Evolutionary conservation across 2,329 filamentous ascomycete genomes (phyloP), one percentile per base, ranked within the genome.

Genomic region (Fusarium sp.): DNA sequence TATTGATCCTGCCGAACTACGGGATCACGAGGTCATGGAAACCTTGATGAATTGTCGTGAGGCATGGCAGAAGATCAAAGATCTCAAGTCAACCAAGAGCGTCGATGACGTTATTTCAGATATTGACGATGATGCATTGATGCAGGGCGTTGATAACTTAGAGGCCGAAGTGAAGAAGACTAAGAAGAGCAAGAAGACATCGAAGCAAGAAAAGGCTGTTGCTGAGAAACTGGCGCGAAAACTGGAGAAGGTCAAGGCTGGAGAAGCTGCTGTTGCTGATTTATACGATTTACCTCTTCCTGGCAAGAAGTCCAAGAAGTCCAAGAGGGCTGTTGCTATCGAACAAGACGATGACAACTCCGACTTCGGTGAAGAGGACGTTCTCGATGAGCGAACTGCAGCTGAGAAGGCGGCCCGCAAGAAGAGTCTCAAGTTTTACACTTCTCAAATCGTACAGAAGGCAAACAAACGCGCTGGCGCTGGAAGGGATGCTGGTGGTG

Each of bases 361-460:
- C 5, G 96, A 99, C 84, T 95, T 99, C 78, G 96, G 95, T 75
- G 96, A 99, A 77, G 94, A 97, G 79, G 91, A 93, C 18, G 84
- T 86, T 7, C 88, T 98, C 64, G 93, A 94, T 58, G 90, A 91
- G 14, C 88, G 90, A 67, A 90, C 95, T 67, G 92, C 93, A 2
- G 93, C 92, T 44, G 93, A 97, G 77, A 99, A 99, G 83, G 93
- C 91, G 0, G 89, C 90, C 65, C 93, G 93, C 81, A 97, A 96
- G 86, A 97, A 97, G 86, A 94, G 90, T 71, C 88, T 99, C 63
- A 92, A 94, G 69, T 99, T 99, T 86, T 99, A 99, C 87, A 98
- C 97, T 5, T 97, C 95, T 6, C 96, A 99, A 80, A 96, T 99
- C 73, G 92, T 93, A 32, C 95, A 98, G 80, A 98, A 98, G 83